Conservation (phyloP, 2,329 filamentous ascomycete species). For the Trichoderma sp. region DNA sequence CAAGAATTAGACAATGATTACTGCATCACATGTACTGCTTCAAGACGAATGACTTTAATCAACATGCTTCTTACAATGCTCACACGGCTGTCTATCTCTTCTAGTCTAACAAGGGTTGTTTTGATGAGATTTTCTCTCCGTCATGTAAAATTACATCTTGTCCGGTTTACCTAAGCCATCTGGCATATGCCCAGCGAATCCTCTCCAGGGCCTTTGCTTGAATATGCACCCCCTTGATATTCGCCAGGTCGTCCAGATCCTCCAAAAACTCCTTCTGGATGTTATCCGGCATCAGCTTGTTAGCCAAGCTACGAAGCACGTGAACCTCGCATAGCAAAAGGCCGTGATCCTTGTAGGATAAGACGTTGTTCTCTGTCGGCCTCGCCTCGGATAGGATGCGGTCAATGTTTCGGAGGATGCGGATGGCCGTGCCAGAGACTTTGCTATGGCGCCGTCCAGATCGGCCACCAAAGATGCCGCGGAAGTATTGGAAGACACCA, state of each 20-base stretch:
- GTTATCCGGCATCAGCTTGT: conserved; percentile 64
- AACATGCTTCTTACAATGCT: neutral
- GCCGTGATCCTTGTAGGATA: conserved; percentile 91
- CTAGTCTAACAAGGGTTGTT: neutral
- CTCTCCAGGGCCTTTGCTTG: conserved; percentile 78
- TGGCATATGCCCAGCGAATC: conserved; percentile 85
- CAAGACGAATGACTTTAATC: neutral
- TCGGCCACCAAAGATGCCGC: conserved; percentile 65
- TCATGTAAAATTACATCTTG: neutral
- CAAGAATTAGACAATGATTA: neutral
- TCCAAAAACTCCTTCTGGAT: conserved; percentile 82
- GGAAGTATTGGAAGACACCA: conserved; percentile 68
- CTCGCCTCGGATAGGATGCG: conserved; percentile 68
- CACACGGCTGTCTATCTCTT: neutral
- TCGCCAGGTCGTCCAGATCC: conserved; percentile 81
- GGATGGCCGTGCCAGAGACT: conserved; percentile 66
- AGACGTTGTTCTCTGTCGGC: conserved; percentile 67
- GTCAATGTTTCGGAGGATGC: conserved; percentile 83
- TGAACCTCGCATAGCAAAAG: conserved; percentile 88
- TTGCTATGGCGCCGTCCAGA: conserved; percentile 63
- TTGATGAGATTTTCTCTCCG: neutral
- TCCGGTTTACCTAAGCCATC: conserved; percentile 56
- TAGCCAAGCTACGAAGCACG: conserved; percentile 63
- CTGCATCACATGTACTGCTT: neutral
- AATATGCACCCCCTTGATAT: conserved; percentile 73